Conservation (phyloP, 164 flowering plant species). For the Protea cynaroides region DNA sequence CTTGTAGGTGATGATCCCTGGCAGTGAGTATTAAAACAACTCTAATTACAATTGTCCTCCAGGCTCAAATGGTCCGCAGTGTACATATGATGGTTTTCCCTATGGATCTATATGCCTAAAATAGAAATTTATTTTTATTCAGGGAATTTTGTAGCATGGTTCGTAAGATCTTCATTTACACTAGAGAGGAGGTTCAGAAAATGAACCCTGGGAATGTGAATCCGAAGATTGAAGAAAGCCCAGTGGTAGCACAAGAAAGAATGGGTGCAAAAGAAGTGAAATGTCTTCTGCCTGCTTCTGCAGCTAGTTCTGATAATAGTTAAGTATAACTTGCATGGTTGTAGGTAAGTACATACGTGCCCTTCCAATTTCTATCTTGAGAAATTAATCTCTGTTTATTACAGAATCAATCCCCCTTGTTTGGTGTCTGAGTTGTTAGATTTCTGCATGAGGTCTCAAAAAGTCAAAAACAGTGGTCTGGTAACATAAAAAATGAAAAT, state of each 20-base stretch:
- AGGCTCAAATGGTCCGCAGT: no score
- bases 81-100: no score
- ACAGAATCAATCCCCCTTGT: no score
- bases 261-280: slow-evolving; percentile 41
- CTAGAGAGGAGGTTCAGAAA: slow-evolving; percentile 81
- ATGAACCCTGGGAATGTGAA: slow-evolving; percentile 60
- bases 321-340: slow-evolving; percentile 12
- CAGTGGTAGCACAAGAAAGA: slow-evolving; percentile 29
- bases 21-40: slow-evolving; percentile 45
- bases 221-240: slow-evolving; percentile 43
- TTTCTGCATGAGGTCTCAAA: no score
- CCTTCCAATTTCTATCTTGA: no score
- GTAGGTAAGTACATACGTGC: slow-evolving; percentile 16
- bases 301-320: slow-evolving; percentile 26
- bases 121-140: slow-evolving; percentile 1
- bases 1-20: slow-evolving; percentile 85
- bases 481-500: no score
- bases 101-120: no score
- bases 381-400: no score
- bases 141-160: slow-evolving; percentile 95
- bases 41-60: background rate
- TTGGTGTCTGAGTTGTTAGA: no score
- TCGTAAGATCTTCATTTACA: slow-evolving; percentile 78
- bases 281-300: slow-evolving; percentile 18
- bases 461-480: no score